Conservation (phyloP, 148 eudicot species). For the Agrostemma githago region DNA sequence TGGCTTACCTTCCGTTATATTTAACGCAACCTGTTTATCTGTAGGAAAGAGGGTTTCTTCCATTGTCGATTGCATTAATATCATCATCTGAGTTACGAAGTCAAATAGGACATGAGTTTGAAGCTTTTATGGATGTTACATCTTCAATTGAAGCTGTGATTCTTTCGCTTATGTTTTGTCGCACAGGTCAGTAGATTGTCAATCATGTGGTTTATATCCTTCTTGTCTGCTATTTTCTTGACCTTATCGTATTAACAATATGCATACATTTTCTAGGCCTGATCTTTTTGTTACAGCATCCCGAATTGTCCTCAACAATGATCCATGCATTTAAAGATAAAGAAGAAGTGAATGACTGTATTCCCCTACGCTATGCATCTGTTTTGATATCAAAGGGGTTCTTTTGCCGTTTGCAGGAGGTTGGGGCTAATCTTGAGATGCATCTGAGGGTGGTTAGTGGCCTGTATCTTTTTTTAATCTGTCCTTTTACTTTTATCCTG, state of each 20-base stretch:
- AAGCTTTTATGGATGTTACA: constrained; percentile 59
- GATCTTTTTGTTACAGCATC: constrained; percentile 71
- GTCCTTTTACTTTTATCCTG: not conserved
- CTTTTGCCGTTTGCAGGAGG: constrained; percentile 60
- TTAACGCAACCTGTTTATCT: constrained; percentile 15
- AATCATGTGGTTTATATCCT: constrained; percentile 3
- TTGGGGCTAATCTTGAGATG: constrained; percentile 70
- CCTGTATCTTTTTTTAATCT: constrained; percentile 2
- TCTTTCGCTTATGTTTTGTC: constrained; percentile 79
- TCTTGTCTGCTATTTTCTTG: not conserved
- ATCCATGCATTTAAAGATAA: constrained; percentile 66
- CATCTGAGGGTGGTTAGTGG: constrained; percentile 85
- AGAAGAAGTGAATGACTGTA: constrained; percentile 44
- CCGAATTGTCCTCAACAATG: constrained; percentile 68
- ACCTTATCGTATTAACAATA: constrained; percentile 8
- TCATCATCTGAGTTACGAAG: constrained; percentile 60
- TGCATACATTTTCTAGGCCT: constrained; percentile 55
- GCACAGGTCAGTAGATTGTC: constrained; percentile 57
- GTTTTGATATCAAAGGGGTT: constrained; percentile 74
- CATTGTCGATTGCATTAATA: constrained; percentile 80
- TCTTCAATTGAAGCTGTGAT: constrained; percentile 64
- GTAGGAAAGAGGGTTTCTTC: constrained; percentile 96
- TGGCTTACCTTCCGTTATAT: constrained; percentile 9
- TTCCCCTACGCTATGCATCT: constrained; percentile 78
- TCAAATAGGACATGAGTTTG: constrained; percentile 45